A percentile compares a stretch with the other conserved stretches of the same genome.
These are phyloP conservation scores for Nicotiana undulata DNA, from an alignment of 257 asterid genomes.

Conservation along the genomic window DNA sequence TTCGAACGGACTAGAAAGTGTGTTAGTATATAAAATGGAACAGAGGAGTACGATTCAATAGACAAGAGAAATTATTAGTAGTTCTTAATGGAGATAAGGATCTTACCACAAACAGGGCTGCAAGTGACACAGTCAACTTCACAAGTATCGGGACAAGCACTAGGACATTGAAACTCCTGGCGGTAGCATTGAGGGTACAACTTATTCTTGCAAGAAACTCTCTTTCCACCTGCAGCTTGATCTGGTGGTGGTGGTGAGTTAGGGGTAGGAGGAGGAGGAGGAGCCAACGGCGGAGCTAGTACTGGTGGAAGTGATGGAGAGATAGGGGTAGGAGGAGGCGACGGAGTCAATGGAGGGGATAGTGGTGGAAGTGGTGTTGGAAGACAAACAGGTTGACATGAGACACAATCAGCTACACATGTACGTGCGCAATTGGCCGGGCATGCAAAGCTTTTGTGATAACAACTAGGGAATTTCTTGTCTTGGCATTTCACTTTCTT, in stretches of 20 bases:
- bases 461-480: constrained; percentile 12
- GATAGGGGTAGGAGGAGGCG: background rate
- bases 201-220: constrained; percentile 46
- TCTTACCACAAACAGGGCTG: constrained; percentile 67
- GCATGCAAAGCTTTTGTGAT: constrained; percentile 19
- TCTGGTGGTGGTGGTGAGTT: background rate
- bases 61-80: background rate
- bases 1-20: no score
- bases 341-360: background rate
- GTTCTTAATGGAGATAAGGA: background rate
- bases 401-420: constrained; percentile 26
- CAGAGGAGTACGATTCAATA: background rate
- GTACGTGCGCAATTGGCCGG: constrained; percentile 16
- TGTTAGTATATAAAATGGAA: no score
- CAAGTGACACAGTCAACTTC: constrained; percentile 58
- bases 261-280: background rate
- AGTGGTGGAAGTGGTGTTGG: background rate
- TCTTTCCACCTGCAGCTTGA: constrained; percentile 32
- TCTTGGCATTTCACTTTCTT: constrained; percentile 17
- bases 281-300: background rate
- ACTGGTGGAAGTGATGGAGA: no score
- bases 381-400: constrained; percentile 13
- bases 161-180: constrained; percentile 41
- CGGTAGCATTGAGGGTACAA: constrained; percentile 25
- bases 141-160: constrained; percentile 42